phyloP scores from a whole-genome alignment of 129 eudicot genomes.

The Rutidosis leptorrhynchoides region DNA sequence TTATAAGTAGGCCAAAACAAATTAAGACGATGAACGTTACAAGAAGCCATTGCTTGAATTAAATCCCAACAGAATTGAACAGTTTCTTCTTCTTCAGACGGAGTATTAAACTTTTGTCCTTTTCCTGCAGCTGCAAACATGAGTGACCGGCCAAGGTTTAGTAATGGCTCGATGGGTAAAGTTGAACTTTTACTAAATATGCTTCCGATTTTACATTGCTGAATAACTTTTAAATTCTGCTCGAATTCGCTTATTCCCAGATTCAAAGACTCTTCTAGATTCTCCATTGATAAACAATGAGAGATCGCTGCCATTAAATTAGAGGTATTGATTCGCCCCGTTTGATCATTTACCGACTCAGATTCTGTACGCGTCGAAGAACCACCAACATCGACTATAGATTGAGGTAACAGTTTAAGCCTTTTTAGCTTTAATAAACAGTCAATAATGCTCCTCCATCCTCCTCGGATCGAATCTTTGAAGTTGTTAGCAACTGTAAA shows the following conservation, averaged over 20 bases:
- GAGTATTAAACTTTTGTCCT: slow-evolving; percentile 90
- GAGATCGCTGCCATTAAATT: slow-evolving; percentile 61
- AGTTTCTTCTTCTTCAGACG: slow-evolving; percentile 85
- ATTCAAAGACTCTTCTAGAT: slow-evolving; percentile 61
- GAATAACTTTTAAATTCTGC: slow-evolving; percentile 76
- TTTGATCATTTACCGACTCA: slow-evolving; percentile 26
- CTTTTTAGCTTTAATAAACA: slow-evolving; percentile 78
- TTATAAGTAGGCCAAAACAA: slow-evolving; percentile 73
- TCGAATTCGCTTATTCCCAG: slow-evolving; percentile 79
- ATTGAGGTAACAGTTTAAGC: slow-evolving; percentile 53
- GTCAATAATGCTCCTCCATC: slow-evolving; percentile 88
- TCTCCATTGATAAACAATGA: slow-evolving; percentile 72
- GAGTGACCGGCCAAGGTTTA: slow-evolving; percentile 70
- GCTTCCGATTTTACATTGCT: slow-evolving; percentile 75
- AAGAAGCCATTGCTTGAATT: slow-evolving; percentile 38
- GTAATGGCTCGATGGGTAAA: slow-evolving; percentile 58
- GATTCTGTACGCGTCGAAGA: slow-evolving; percentile 34
- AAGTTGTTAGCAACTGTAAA: slow-evolving; percentile 81
- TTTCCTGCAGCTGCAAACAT: slow-evolving; percentile 84
- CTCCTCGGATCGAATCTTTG: slow-evolving; percentile 69
- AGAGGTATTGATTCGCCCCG: slow-evolving; percentile 35
- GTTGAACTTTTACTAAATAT: slow-evolving; percentile 64
- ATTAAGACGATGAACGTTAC: slow-evolving; percentile 51
- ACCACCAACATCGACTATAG: slow-evolving; percentile 45
- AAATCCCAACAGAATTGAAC: slow-evolving; percentile 92